Base-by-base conservation (phyloP, 1,284 basidiomycete species). In the Singerocomus rubriflavus region DNA sequence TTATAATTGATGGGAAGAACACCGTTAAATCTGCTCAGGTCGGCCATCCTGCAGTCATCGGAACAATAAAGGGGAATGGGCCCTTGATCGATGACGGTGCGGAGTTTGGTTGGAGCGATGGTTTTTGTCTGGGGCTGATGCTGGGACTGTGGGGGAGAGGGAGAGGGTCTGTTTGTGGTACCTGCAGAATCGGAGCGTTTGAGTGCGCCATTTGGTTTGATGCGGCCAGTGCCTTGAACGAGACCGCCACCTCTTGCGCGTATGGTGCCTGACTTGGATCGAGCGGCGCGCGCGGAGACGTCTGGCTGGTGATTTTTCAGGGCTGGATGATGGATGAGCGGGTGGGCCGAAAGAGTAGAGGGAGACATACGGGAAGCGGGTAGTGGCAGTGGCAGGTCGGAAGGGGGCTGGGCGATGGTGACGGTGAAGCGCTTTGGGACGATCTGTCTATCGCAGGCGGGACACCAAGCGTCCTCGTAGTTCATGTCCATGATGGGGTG, bases 51-150 rank as follows among this genome's bases (percentile, higher is more conserved):
- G 66, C 87, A 91, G 62, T 83, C 78, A 56, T 88, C 84, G 3
- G 86, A 89, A 70, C 87, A 91, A 70, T 90, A 91, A 55, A 90
- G 77, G 21, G 87, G 85, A 3, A 80, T 80, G 11, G 84, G 87
- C 2, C 76, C 74, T 64, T 85, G 85, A 71, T 88, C 86, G 70
- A 90, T 88, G 68, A 88, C 73, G 5, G 80, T 82, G 37, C 80
- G 78, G 40, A 76, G 73, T 58, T 80, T 80, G 32, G 75, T 55
- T 12, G 73, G 69, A 5, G 63, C 53, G 43, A 58, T 37, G 34
- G 70, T 60, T 46, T 64, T 61, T 17, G 68, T 35, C 27, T 57
- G 57, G 16, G 59, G 59, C 13, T 53, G 64, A 21, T 48, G 47
- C 16, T 63, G 62, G 35, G 64, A 57, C 13, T 44, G 57, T 30